Percentiles rank a stretch among this genome's conserved stretches.
phyloP scores from a whole-genome alignment of 2,329 filamentous ascomycete genomes.

The Davidsoniella neocaledoniae region DNA sequence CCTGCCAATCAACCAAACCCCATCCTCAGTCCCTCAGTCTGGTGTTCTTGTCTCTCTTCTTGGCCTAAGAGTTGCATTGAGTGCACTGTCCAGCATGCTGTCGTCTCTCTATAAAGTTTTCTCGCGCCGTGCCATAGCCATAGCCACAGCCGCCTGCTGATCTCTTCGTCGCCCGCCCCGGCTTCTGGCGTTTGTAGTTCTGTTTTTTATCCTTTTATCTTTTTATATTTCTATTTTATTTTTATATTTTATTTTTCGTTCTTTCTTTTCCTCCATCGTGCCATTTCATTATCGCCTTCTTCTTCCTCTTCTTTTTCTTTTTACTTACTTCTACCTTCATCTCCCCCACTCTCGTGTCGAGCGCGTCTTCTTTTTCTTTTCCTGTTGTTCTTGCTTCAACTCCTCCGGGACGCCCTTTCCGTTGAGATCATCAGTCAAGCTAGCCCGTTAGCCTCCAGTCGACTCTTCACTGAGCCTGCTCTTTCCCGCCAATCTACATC shows the following conservation, averaged over 20 bases:
- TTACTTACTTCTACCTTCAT: background rate
- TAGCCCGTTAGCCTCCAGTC: background rate
- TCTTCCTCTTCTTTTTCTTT: slow-evolving; percentile 1
- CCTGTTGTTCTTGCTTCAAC: too few species aligned
- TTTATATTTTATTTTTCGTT: slow-evolving; percentile 11
- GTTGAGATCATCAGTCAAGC: background rate
- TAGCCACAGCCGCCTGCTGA: background rate
- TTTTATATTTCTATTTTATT: background rate
- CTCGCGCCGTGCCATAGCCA: background rate
- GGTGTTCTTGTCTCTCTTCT: background rate
- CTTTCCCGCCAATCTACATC: background rate
- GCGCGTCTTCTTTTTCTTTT: background rate
- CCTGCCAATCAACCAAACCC: background rate
- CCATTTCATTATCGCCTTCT: background rate
- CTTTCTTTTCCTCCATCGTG: slow-evolving; percentile 13
- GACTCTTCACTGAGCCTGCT: slow-evolving; percentile 3
- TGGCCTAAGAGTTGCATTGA: background rate
- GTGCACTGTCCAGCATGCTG: background rate
- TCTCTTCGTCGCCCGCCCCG: background rate
- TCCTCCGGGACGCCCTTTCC: background rate
- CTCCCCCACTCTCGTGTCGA: background rate
- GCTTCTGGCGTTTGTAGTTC: background rate
- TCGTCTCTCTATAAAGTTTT: background rate
- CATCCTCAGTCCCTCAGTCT: background rate
- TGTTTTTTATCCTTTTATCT: background rate